Base-by-base conservation (phyloP, 768 basidiomycete genomes). In the Phlebiopsis flavidoalba region DNA sequence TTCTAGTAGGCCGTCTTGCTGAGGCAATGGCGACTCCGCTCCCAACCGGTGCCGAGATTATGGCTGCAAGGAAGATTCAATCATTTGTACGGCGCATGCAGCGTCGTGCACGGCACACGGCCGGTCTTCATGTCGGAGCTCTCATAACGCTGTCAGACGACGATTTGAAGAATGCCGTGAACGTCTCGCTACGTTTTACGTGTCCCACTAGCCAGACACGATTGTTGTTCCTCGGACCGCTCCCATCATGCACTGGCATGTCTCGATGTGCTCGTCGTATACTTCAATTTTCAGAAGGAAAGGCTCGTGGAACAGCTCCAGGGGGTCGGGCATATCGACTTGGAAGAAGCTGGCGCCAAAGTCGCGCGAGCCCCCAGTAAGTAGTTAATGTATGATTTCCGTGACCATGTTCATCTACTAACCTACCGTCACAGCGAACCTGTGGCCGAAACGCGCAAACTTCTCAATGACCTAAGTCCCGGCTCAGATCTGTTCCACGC, bases 161-260 rank as follows among this genome's bases (percentile, higher is more conserved):
- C 8, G 31, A 3, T 52, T 26, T 31, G 21, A 15, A 21, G 48
- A 15, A 15, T 52, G 50, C 17, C 35, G 24, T 33, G 19, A 15
- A 54, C 37, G 53, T 6, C 53, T 11, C 33, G 19, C 3, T 43
- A 8, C 40, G 33, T 6, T n/a, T 35, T 53, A 1, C 53, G 15
- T 8, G 15, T 37, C 15, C 35, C 14, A 17, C 35, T 1, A 5
- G 33, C 37, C 35, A 35, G 11, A 12, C 37, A n/a, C 53, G 53
- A 8, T 12, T 19, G 4, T 35, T 77, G 17, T 78, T 76, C 61
- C 66, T 76, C 5, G 68, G 69, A 51, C 69, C 66, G 19, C 70
- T 83, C 10, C 77, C 79, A n/a, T 2, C 75, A 72, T 58, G 61
- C 80, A 33, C 66, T 80, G 1, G 64, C 76, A 3, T 80, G 76